Evolutionary conservation across 1,284 basidiomycete genomes (phyloP).

Genomic region (Cutaneotrichosporon mucoides): DNA sequence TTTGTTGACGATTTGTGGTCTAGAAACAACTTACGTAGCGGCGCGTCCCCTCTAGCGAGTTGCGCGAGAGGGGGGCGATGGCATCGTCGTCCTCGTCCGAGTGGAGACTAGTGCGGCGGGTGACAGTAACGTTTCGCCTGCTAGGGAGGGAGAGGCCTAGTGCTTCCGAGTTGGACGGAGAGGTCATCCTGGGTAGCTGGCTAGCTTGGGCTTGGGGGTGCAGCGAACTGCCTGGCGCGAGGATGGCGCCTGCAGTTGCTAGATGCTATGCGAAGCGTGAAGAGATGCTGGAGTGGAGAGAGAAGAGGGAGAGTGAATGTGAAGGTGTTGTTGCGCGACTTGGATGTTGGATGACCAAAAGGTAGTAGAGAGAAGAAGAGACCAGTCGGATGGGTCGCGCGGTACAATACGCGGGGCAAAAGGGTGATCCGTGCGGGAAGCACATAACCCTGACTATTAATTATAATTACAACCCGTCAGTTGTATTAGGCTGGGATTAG

Average conservation of each 20-base stretch:
- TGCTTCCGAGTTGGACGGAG: slow-evolving; percentile 10
- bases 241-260: too few relatives aligned
- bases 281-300: neutral
- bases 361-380: too few relatives aligned
- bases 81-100: slow-evolving; percentile 20
- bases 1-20: too few relatives aligned
- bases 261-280: neutral
- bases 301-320: too few relatives aligned
- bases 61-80: slow-evolving; percentile 13
- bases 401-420: too few relatives aligned
- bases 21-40: slow-evolving; percentile 16
- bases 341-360: too few relatives aligned
- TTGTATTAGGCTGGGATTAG: too few relatives aligned
- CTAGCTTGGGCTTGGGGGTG: neutral
- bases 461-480: too few relatives aligned
- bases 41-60: slow-evolving; percentile 20
- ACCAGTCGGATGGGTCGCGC: too few relatives aligned
- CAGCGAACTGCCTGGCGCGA: neutral
- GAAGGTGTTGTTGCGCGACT: too few relatives aligned
- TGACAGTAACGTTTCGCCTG: slow-evolving; percentile 18
- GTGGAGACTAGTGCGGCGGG: slow-evolving; percentile 12
- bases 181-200: slow-evolving; percentile 7
- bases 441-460: too few relatives aligned
- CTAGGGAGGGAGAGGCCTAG: slow-evolving; percentile 18
- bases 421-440: too few relatives aligned